Evolutionary conservation across 2,329 filamentous ascomycete genomes (phyloP), one percentile per base, ranked within the genome.

Genomic region (Epichloe glyceriae): DNA sequence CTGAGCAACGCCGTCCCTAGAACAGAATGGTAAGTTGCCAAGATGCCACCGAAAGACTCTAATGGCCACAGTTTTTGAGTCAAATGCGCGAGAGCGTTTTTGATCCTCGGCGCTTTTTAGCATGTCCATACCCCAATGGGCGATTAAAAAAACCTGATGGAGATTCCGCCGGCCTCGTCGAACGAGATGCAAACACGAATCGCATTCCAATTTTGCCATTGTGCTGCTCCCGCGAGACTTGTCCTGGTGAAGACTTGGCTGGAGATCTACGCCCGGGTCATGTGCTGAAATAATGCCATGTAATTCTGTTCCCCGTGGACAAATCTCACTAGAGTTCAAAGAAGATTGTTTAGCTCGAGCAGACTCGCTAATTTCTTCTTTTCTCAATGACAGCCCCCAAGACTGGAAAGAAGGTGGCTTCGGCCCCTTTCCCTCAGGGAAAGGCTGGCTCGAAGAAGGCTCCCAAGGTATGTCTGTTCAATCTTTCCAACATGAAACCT

Each of bases 331-430:
- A 94, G 88, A 95, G 88, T 85, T 86, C 74, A 85, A 82, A 85
- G 83, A 86, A 88, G 85, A 86, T 78, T 78, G 76, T 74, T 75
- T 73, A 74, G 82, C 83, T 79, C 78, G 84, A 84, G 80, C 83
- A 80, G 22, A 82, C 78, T 80, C 74, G 85, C 89, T 96, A 86
- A 95, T 88, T 77, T 88, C 84, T 88, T 95, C 86, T 93, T 90
- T 94, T 88, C 91, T 97, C 91, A 93, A 97, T 97, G 90, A 97
- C 79, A 97, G 93, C 88, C 93, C 86, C 91, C 72, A 98, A 97
- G 80, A 71, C 79, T 69, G 89, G 89, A 80, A 97, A 96, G 87
- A 97, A 96, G 82, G 85, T 88, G 76, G 93, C 93, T 67, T 79
- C 93, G 72, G 89, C 93, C 77, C 93, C 93, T 73, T 95, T 95